phyloP scores from a whole-genome alignment of 208 protist species.

The Crithidia bombi region DNA sequence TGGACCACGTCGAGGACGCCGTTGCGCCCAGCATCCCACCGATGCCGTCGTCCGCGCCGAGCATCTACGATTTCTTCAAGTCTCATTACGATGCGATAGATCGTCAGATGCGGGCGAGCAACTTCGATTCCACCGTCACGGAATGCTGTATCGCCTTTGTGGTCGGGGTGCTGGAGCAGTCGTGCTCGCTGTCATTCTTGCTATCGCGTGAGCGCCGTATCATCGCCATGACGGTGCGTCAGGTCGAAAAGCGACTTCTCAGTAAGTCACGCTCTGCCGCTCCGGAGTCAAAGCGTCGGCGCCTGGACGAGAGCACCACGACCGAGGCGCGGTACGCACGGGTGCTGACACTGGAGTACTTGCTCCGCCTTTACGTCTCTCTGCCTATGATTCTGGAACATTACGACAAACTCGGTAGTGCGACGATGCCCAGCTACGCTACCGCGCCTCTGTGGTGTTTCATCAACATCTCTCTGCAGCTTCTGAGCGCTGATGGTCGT shows the following conservation, averaged over 20 bases:
- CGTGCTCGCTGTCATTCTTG: constrained; percentile 72
- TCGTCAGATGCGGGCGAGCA: constrained; percentile 15
- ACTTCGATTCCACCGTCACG: constrained; percentile 40
- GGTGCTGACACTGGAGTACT: constrained; percentile 79
- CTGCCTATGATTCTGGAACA: constrained; percentile 78
- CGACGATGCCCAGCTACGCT: constrained; percentile 55
- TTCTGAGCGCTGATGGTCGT: constrained; percentile 42
- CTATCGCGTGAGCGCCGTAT: constrained; percentile 53
- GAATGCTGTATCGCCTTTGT: constrained; percentile 62
- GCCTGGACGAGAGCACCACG: constrained; percentile 21
- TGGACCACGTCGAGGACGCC: constrained; percentile 68
- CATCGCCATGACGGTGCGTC: constrained; percentile 35
- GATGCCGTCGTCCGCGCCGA: constrained; percentile 33
- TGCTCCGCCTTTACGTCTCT: constrained; percentile 76
- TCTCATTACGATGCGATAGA: constrained; percentile 32
- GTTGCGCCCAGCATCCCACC: constrained; percentile 51
- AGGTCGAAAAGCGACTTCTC: constrained; percentile 38
- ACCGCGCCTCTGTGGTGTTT: constrained; percentile 71
- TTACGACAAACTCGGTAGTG: constrained; percentile 82
- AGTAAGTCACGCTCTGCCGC: constrained; percentile 15
- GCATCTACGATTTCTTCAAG: constrained; percentile 64
- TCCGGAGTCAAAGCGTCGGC: constrained; percentile 28
- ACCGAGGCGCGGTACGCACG: constrained; percentile 45
- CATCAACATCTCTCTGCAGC: constrained; percentile 54
- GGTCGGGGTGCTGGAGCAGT: constrained; percentile 76